Evolutionary conservation across 1,284 basidiomycete genomes (phyloP), one percentile per base, ranked within the genome.

Genomic region (Ustilago trichophora): DNA sequence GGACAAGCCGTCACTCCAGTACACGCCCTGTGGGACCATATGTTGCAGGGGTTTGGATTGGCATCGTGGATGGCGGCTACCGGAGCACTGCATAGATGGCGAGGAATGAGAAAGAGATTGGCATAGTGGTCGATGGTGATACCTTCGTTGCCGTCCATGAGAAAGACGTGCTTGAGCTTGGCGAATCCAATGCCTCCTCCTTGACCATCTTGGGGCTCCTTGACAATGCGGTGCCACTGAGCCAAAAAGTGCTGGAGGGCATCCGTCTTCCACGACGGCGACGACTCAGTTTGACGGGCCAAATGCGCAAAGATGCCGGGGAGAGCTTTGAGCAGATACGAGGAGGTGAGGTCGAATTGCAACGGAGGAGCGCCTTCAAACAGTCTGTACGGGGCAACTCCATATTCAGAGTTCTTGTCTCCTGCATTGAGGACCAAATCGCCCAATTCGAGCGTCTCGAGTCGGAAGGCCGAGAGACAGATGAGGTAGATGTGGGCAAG

Each of bases 61-160:
- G 15, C 6, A 11, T 34, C n/a, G 32, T 13, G 16, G 24, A 18
- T 34, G 19, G 16, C 6, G 24, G n/a, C 11, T 15, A 15, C n/a
- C 19, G 6, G 12, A 22, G 21, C 4, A 15, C 15, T 25, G 36
- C 19, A 25, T 11, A 13, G 11, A 24, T 38, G 10, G 13, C 21
- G 22, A 6, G 21, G 36, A 19, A 38, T 21, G 13, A 45, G 43
- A n/a, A 45, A 45, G 31, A 35, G 43, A n/a, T 45, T 35, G 22
- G 43, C 43, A 24, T 45, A 45, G 24, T 45, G 32, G 19, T 45
- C 24, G 24, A 16, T 19, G 21, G 24, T 12, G 22, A 45, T 45
- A 16, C 16, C 24, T 1, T 9, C 6, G 10, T 45, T 45, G 22
- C 43, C 43, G 11, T 45, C 43, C 43, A 45, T 35, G n/a, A 45